Evolutionary conservation across 164 flowering plant genomes (phyloP), one percentile per base, ranked within the genome.

Genomic region (Buxus sempervirens): DNA sequence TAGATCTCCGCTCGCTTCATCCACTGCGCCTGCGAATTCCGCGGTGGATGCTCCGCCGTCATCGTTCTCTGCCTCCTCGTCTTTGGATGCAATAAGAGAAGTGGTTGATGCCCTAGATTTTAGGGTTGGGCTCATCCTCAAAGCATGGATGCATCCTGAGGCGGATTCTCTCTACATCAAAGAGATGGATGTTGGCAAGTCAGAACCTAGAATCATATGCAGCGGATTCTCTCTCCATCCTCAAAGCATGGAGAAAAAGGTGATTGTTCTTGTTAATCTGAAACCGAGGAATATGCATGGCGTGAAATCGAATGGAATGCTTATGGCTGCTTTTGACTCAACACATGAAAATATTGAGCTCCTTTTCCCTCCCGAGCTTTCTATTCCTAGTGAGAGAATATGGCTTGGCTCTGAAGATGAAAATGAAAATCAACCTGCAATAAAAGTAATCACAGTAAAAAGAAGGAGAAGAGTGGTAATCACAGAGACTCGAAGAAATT

Each of bases 281-380:
- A 94, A 94, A 84, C 90, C 98, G 22, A 82, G 96, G 73, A 94
- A 90, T 69, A 94, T 94, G 98, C 90, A 95, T 27, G 98, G 98
- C 38, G 78, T 94, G 63, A 91, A 88, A 80, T 94, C 98, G 10
- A 71, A 53, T 65, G 98, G 97, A 58, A 94, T 94, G 98, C 90
- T 94, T 71, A 67, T 94, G 85, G 91, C 91, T 68, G 97, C 97
- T 68, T 94, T 97, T 61, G 95, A 94, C 7, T 3, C 38, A 32
- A 3, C 38, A 7, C 38, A 32, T 32, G 5, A 32, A 7, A 32
- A 32, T 32, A 7, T 32, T 7, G 38, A 32, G 38, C 38, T 32
- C 7, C 38, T 32, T 32, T 32, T 32, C 38, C 38, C 38, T 32
- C 38, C 38, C 7, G 38, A 32, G 3, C 5, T 32, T 32, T 32